phyloP scores from a whole-genome alignment of 2,329 filamentous ascomycete genomes.

The Fusarium pseudograminearum region DNA sequence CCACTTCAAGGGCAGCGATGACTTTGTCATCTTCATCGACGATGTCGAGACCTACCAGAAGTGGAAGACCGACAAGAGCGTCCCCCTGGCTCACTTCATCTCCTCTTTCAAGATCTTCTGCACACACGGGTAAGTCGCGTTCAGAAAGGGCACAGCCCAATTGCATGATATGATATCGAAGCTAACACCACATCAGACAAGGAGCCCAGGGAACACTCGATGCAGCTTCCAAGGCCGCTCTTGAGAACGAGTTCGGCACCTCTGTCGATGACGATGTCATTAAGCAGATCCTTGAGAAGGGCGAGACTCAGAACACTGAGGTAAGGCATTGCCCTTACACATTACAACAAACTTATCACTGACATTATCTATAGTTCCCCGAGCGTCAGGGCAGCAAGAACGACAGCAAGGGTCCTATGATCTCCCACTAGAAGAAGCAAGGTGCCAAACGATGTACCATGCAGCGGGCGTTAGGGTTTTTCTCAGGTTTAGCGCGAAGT shows the following conservation, averaged over 20 bases:
- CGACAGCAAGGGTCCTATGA: conserved; percentile 61
- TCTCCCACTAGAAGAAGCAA: conserved; percentile 54
- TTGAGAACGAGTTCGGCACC: conserved; percentile 91
- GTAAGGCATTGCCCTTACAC: conserved; percentile 51
- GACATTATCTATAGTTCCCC: conserved; percentile 57
- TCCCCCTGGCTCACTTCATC: conserved; percentile 87
- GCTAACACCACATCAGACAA: conserved; percentile 68
- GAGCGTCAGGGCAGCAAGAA: conserved; percentile 66
- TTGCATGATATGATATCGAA: not conserved
- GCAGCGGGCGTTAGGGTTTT: conserved; percentile 26
- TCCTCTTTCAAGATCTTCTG: conserved; percentile 90
- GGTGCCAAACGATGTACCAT: conserved; percentile 6
- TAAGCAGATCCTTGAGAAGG: conserved; percentile 82
- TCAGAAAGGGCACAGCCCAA: not conserved
- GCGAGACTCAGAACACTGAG: conserved; percentile 72
- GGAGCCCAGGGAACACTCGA: conserved; percentile 86
- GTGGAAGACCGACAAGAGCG: conserved; percentile 83
- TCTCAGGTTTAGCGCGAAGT: conserved; percentile 3
- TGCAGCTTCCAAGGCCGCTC: conserved; percentile 75
- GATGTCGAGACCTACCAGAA: conserved; percentile 75
- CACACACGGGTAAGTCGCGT: conserved; percentile 79
- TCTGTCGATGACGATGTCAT: conserved; percentile 83
- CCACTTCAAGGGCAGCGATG: conserved; percentile 82
- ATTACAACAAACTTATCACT: not conserved
- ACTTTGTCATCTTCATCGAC: conserved; percentile 71